Evolutionary conservation across 2,329 filamentous ascomycete species (phyloP).

Genomic region (Fusarium sulawesiense): DNA sequence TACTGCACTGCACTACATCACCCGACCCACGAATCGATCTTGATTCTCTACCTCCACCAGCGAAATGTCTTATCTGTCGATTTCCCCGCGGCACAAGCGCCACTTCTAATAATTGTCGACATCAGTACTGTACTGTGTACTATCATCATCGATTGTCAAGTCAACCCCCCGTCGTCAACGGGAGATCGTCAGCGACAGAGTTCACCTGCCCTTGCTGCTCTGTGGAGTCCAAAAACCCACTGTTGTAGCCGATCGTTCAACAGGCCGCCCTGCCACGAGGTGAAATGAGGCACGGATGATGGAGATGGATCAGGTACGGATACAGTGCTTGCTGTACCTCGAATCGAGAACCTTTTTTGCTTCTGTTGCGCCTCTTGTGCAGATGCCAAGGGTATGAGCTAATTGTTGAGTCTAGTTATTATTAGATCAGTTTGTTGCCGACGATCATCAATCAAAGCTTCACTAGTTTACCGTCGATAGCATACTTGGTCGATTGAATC

Average conservation of each 20-base stretch:
- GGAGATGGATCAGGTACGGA: not conserved
- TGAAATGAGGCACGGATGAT: not conserved
- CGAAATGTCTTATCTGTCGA: not conserved
- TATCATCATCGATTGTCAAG: not conserved
- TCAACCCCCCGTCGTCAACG: not conserved
- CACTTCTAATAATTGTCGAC: not conserved
- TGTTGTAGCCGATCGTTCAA: not conserved
- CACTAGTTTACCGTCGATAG: not conserved
- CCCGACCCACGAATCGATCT: constrained; percentile 24
- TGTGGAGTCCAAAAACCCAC: not conserved
- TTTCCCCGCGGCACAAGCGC: constrained; percentile 3
- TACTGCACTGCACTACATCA: constrained; percentile 1
- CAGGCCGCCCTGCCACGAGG: not conserved
- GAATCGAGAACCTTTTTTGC: not conserved
- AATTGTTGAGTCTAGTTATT: not conserved
- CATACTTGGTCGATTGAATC: not conserved
- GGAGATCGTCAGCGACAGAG: not conserved
- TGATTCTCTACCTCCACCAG: constrained; percentile 27
- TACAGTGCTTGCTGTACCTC: not conserved
- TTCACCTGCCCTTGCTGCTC: not conserved
- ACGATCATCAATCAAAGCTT: not conserved
- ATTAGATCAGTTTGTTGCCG: not conserved
- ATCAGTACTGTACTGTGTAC: not conserved
- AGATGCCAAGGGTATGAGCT: not conserved
- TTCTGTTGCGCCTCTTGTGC: not conserved